A percentile compares a stretch with the other conserved stretches of the same genome.
These are phyloP conservation scores for Rubia tinctorum DNA, from an alignment of 305 asterid species.

Conservation along the genomic window DNA sequence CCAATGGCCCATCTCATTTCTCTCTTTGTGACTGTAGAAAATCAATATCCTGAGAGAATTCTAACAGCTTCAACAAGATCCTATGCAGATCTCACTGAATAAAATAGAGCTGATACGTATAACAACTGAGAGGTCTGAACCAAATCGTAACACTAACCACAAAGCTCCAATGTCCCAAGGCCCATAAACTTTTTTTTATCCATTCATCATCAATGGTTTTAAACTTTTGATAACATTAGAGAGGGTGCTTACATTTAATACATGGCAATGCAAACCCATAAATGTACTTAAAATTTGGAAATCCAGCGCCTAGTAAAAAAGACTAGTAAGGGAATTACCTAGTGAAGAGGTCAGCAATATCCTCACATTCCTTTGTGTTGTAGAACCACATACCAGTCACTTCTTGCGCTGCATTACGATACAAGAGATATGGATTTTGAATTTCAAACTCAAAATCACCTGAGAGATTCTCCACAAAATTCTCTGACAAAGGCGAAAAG, in stretches of 20 bases:
- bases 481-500: constrained; percentile 22
- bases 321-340: constrained; percentile 10
- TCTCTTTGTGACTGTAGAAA: background rate
- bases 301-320: background rate
- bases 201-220: background rate
- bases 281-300: constrained; percentile 1
- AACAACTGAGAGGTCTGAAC: background rate
- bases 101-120: background rate
- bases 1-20: background rate
- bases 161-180: background rate
- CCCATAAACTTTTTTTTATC: background rate
- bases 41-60: background rate
- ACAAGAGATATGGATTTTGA: constrained; percentile 37
- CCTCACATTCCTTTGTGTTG: constrained; percentile 34
- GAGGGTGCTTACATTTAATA: background rate
- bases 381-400: constrained; percentile 46
- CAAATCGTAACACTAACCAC: background rate
- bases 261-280: background rate
- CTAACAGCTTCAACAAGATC: background rate
- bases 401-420: constrained; percentile 41
- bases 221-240: background rate
- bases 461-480: constrained; percentile 41
- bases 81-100: background rate
- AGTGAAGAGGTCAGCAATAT: constrained; percentile 32
- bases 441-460: constrained; percentile 42